phyloP scores from a whole-genome alignment of 495 filamentous ascomycete genomes.

The Penicillium lividum region DNA sequence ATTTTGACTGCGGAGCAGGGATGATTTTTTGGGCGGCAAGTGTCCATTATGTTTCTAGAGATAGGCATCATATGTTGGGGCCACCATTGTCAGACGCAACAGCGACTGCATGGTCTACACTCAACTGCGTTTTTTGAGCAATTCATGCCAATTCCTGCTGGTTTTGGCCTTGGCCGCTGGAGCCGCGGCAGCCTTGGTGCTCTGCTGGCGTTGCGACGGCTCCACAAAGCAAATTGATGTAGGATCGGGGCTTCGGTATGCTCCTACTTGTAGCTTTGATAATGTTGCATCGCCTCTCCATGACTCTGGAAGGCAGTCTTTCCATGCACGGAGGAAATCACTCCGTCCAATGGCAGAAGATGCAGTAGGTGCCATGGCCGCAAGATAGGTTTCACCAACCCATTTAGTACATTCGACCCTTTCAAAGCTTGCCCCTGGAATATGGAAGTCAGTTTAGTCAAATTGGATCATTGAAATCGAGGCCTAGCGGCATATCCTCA shows the following conservation, averaged over 20 bases:
- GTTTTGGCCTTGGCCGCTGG: conserved; percentile 47
- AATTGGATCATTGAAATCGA: not conserved
- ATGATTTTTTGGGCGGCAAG: conserved; percentile 19
- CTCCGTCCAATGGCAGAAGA: conserved; percentile 40
- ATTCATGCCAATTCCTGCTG: conserved; percentile 86
- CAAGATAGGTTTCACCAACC: conserved; percentile 55
- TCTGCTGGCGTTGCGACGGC: conserved; percentile 36
- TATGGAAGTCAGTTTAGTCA: not conserved
- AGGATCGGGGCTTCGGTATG: conserved; percentile 42
- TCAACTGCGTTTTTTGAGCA: conserved; percentile 58
- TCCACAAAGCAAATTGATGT: conserved; percentile 42
- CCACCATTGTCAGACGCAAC: conserved; percentile 22
- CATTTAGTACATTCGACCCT: conserved; percentile 45
- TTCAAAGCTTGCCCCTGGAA: conserved; percentile 50
- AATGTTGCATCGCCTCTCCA: conserved; percentile 56
- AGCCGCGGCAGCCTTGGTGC: conserved; percentile 32
- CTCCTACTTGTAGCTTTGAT: conserved; percentile 44
- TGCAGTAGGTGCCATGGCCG: conserved; percentile 44
- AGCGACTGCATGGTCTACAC: conserved; percentile 18
- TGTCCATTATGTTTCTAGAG: conserved; percentile 26
- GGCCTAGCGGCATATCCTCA: conserved; percentile 23
- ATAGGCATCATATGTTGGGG: conserved; percentile 20
- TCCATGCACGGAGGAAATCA: conserved; percentile 56
- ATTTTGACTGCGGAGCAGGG: not conserved
- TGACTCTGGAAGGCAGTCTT: conserved; percentile 56